Evolutionary conservation across 2,329 filamentous ascomycete genomes (phyloP).

Genomic region (Penicillium sumatraense): DNA sequence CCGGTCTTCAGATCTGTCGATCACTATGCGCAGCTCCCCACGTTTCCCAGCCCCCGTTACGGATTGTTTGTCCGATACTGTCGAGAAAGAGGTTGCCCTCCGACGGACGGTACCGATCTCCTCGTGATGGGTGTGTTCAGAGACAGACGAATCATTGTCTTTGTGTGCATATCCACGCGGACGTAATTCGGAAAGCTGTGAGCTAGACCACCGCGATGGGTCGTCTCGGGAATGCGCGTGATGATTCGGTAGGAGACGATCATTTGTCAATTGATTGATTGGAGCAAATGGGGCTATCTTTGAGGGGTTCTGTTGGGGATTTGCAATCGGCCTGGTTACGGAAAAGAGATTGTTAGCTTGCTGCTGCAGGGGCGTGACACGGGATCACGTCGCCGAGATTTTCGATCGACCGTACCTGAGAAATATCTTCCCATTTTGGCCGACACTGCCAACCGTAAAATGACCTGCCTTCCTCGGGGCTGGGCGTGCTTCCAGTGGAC

Average conservation of each 20-base stretch:
- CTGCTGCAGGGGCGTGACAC: constrained; percentile 19
- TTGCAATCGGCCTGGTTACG: constrained; percentile 40
- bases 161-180: constrained; percentile 34
- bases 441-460: constrained; percentile 80
- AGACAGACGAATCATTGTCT: constrained; percentile 27
- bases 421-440: constrained; percentile 82
- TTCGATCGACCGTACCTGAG: constrained; percentile 64
- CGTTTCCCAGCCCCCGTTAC: constrained; percentile 49
- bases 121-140: constrained; percentile 28
- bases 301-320: constrained; percentile 36
- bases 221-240: constrained; percentile 34
- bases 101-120: constrained; percentile 48
- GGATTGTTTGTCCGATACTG: constrained; percentile 66
- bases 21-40: constrained; percentile 78
- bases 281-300: constrained; percentile 38
- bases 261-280: constrained; percentile 63
- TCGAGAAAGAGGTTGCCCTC: constrained; percentile 77
- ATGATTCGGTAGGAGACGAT: constrained; percentile 52
- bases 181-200: constrained; percentile 45
- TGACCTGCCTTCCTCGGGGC: constrained; percentile 69
- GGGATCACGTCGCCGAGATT: constrained; percentile 9
- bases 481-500: constrained; percentile 62
- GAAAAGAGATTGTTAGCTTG: constrained; percentile 17
- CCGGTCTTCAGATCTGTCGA: constrained; percentile 70
- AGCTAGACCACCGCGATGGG: constrained; percentile 45